phyloP scores from a whole-genome alignment of 1,284 basidiomycete genomes.

The Mycena sp. region DNA sequence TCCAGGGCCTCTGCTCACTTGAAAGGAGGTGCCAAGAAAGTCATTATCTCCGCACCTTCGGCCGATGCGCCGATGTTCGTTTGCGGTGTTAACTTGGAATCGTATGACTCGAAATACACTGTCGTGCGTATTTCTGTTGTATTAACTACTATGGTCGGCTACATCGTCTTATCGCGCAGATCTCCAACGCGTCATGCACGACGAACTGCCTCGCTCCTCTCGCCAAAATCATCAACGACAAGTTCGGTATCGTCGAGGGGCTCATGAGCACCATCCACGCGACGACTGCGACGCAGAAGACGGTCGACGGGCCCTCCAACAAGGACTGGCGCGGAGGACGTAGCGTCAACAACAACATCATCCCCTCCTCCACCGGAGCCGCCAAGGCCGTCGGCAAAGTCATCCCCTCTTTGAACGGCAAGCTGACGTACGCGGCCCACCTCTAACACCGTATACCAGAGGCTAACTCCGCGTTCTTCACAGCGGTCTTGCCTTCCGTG shows the following conservation, averaged over 20 bases:
- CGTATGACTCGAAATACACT: slow-evolving; percentile 91
- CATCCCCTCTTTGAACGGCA: slow-evolving; percentile 97
- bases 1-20: slow-evolving; percentile 90
- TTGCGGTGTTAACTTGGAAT: slow-evolving; percentile 95
- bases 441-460: not conserved
- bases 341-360: slow-evolving; percentile 98
- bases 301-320: slow-evolving; percentile 95
- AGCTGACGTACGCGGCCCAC: slow-evolving; percentile 81
- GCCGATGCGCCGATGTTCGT: slow-evolving; percentile 99
- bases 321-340: slow-evolving; percentile 99
- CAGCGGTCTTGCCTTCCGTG: slow-evolving; percentile 96
- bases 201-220: slow-evolving; percentile 99
- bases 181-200: slow-evolving; percentile 99
- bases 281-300: slow-evolving; percentile 99
- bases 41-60: slow-evolving; percentile 99
- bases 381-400: slow-evolving; percentile 99
- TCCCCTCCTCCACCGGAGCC: slow-evolving; percentile 98
- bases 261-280: slow-evolving; percentile 99
- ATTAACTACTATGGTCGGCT: no score
- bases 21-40: slow-evolving; percentile 99
- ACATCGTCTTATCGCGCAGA: slow-evolving; percentile 61
- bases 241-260: slow-evolving; percentile 93
- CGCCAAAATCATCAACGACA: slow-evolving; percentile 98
- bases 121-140: slow-evolving; percentile 69
- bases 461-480: slow-evolving; percentile 59